These are phyloP conservation scores for Wickerhamomyces sp. DNA, from an alignment of 1,139 yeast species.

Conservation along the genomic window DNA sequence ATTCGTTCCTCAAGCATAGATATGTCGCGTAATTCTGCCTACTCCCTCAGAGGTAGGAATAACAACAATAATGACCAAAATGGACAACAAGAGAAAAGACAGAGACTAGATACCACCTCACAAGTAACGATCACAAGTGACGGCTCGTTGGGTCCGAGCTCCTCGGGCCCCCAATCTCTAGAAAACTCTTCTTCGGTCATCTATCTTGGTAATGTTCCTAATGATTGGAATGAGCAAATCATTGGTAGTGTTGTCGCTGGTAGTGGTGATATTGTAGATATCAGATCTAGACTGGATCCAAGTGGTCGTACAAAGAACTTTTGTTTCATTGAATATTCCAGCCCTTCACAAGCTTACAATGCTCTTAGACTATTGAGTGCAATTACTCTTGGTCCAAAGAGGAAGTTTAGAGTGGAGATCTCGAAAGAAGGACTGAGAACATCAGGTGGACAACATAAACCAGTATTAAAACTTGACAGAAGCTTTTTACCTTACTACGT, in stretches of 20 bases:
- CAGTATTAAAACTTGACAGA: conserved; percentile 38
- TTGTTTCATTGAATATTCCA: conserved; percentile 54
- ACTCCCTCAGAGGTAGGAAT: conserved; percentile 1
- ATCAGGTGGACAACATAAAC: conserved; percentile 33
- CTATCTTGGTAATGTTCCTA: conserved; percentile 59
- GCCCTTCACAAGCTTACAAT: conserved; percentile 45
- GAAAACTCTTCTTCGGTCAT: conserved; percentile 32
- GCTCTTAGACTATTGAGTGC: conserved; percentile 42
- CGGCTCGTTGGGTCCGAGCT: too few relatives aligned
- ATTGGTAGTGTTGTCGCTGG: conserved; percentile 59
- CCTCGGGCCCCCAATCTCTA: neutral
- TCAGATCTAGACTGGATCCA: conserved; percentile 56
- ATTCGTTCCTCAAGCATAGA: too few relatives aligned
- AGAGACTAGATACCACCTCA: too few relatives aligned
- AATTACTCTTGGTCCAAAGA: conserved; percentile 40
- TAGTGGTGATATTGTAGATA: conserved; percentile 57
- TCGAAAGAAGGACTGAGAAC: conserved; percentile 56
- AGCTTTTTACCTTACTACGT: conserved; percentile 48
- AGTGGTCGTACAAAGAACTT: conserved; percentile 62
- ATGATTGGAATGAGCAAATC: conserved; percentile 56
- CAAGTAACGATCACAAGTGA: too few relatives aligned
- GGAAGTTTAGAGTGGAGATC: conserved; percentile 48
- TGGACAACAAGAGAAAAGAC: conserved; percentile 1
- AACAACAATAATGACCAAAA: neutral
- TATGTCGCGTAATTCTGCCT: conserved; percentile 1